These are phyloP conservation scores for Botrytis cinerea DNA, from an alignment of 2,329 filamentous ascomycete species.

Conservation along the genomic window DNA sequence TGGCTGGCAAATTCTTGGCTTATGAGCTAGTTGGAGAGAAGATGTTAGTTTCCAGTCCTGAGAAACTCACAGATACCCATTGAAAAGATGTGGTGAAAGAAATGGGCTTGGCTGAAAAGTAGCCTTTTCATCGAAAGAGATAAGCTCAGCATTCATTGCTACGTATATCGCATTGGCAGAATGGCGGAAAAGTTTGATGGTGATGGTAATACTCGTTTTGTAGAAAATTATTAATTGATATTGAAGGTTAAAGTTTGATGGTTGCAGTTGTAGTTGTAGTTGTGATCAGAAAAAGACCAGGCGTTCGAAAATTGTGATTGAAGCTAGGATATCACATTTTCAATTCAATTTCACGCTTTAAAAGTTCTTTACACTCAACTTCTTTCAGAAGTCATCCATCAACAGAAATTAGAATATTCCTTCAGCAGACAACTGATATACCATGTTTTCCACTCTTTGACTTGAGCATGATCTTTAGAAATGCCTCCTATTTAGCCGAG, in stretches of 20 bases:
- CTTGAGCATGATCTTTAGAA: neutral
- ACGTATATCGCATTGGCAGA: neutral
- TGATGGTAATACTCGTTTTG: neutral
- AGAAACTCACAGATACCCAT: neutral
- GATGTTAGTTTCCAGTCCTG: neutral
- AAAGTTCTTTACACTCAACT: neutral
- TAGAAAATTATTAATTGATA: neutral
- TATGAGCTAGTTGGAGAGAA: too few species aligned
- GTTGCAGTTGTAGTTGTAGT: neutral
- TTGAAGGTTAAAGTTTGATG: neutral
- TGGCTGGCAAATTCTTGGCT: too few species aligned
- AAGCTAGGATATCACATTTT: neutral
- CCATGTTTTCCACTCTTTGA: neutral
- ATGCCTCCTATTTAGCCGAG: conserved; percentile 14
- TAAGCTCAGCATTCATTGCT: too few species aligned
- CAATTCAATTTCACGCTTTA: neutral
- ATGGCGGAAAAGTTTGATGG: neutral
- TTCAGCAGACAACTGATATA: neutral
- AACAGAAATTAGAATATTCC: accelerated
- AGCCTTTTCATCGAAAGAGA: neutral
- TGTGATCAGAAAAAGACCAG: neutral
- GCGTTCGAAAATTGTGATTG: neutral
- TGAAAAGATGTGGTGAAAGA: neutral
- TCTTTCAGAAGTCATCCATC: too few species aligned
- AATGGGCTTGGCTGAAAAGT: neutral